Evolutionary conservation across 31 red algal genomes (phyloP).

Genomic region (Asparagopsis taxiformis): DNA sequence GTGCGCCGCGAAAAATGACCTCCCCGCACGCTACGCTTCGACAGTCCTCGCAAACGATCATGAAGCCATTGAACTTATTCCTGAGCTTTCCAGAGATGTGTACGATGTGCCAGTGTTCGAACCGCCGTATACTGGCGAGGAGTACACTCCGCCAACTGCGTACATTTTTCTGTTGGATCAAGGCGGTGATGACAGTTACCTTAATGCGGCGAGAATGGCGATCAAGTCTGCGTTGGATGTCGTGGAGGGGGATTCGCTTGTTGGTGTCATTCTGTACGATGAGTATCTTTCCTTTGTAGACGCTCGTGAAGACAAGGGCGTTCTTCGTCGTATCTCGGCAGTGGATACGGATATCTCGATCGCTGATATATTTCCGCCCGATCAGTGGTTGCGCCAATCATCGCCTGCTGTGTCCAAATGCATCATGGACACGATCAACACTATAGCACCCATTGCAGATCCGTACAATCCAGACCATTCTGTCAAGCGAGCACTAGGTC

Average conservation of each 20-base stretch:
- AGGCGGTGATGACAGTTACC: constrained; percentile 36
- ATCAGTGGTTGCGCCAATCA: constrained; percentile 57
- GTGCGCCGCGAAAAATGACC: constrained; percentile 19
- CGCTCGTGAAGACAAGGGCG: constrained; percentile 4
- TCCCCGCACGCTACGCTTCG: constrained; percentile 45
- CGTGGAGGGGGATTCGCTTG: constrained; percentile 28
- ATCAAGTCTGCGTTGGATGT: constrained; percentile 41
- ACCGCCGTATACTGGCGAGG: neutral
- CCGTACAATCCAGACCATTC: neutral
- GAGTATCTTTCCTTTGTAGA: constrained; percentile 43
- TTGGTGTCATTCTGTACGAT: constrained; percentile 46
- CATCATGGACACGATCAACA: neutral
- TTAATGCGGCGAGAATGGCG: constrained; percentile 40
- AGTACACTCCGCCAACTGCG: constrained; percentile 24
- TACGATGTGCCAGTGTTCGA: constrained; percentile 60
- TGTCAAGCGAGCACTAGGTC: constrained; percentile 24
- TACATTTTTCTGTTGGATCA: constrained; percentile 61
- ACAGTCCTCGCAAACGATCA: constrained; percentile 7
- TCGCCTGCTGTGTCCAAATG: neutral
- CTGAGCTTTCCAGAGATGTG: constrained; percentile 40
- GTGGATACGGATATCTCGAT: constrained; percentile 22
- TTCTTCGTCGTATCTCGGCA: constrained; percentile 26
- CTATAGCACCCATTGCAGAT: neutral
- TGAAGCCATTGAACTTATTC: constrained; percentile 34
- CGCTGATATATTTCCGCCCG: constrained; percentile 30